A percentile compares a stretch with the other conserved stretches of the same genome.
phyloP scores from a whole-genome alignment of 23 red algal genomes.

The Gracilaria vermiculophylla region DNA sequence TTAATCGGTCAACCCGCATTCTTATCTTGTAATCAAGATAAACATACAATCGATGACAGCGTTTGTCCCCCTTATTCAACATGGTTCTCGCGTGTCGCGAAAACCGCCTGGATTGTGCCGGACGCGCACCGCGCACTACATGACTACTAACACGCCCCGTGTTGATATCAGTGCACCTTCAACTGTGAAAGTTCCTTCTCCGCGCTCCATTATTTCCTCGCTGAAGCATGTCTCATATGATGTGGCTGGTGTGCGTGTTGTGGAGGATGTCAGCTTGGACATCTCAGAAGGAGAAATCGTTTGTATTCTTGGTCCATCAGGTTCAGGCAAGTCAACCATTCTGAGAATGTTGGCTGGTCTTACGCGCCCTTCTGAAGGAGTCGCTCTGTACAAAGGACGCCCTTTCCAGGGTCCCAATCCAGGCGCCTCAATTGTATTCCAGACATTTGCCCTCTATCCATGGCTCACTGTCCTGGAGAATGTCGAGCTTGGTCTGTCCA shows the following conservation, averaged over 20 bases:
- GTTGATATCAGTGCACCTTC: background rate
- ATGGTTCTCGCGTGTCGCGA: background rate
- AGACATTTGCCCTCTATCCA: conserved; percentile 97
- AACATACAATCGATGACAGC: background rate
- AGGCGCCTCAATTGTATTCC: conserved; percentile 91
- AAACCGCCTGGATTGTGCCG: background rate
- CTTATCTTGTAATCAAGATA: background rate
- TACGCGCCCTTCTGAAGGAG: conserved; percentile 64
- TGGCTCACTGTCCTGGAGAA: conserved; percentile 99
- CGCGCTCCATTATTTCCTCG: conserved; percentile 54
- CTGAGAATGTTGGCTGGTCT: conserved; percentile 92
- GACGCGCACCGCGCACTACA: background rate
- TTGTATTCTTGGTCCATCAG: conserved; percentile 90
- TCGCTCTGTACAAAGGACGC: conserved; percentile 71
- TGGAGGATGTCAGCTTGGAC: conserved; percentile 71
- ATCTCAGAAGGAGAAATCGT: conserved; percentile 88
- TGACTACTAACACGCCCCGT: conserved; percentile 13
- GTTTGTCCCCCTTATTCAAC: background rate
- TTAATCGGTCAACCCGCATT: background rate
- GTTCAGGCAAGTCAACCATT: conserved; percentile 96
- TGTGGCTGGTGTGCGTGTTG: conserved; percentile 61
- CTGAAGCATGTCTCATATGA: conserved; percentile 62
- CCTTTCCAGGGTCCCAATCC: conserved; percentile 86
- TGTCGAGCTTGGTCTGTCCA: conserved; percentile 82
- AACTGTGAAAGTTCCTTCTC: background rate